Base-by-base conservation (phyloP, 148 eudicot genomes). In the Rhododendron griersonianum region DNA sequence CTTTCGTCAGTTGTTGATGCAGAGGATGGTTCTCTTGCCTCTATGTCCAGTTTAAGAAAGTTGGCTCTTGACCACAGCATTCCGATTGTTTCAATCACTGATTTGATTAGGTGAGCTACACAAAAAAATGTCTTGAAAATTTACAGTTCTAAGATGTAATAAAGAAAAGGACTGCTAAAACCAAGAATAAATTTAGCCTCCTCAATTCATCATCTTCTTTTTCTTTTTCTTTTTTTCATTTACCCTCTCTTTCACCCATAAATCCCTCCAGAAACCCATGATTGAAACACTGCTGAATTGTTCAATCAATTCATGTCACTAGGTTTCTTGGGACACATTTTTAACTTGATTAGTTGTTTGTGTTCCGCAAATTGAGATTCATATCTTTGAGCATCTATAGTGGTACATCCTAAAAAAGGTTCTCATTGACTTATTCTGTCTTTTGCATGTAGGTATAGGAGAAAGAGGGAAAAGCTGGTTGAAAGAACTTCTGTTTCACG, bases 381-480 rank as follows among this genome's bases (percentile, higher is more conserved):
- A 71, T 30, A 5, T 33, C 76, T 71, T 25, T 71, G 37, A 71
- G 14, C 76, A 13, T 71, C 76, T 33, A 53, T 16, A 15, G 3
- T 59, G 9, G 7, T 44, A 48, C 39, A 80, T 14, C 19, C 28
- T 80, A 28, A 25, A 25, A 80, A 33, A 0, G 21, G 18, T 81
- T 81, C 11, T 28, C 0, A 18, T 53, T 16, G 44, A 53, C 45
- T 2, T 7, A 19, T 79, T 61, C 48, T 83, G 39, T 74, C 33
- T 61, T 73, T 23, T 84, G n/a, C 51, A 84, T 82, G 75, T 85
- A 96, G 99, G 91, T 96, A 95, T 87, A 91, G 89, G 80, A 92
- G 98, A 82, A 96, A 96, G 87, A 91, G 99, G 91, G 99, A 96
- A 88, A 94, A 89, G 51, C 87, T 96, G 69, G 99, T 96, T 6